Percentiles rank a stretch among this genome's conserved stretches.
Evolutionary conservation across 768 basidiomycete species (phyloP).

Genomic region (Naganishia onofrii): DNA sequence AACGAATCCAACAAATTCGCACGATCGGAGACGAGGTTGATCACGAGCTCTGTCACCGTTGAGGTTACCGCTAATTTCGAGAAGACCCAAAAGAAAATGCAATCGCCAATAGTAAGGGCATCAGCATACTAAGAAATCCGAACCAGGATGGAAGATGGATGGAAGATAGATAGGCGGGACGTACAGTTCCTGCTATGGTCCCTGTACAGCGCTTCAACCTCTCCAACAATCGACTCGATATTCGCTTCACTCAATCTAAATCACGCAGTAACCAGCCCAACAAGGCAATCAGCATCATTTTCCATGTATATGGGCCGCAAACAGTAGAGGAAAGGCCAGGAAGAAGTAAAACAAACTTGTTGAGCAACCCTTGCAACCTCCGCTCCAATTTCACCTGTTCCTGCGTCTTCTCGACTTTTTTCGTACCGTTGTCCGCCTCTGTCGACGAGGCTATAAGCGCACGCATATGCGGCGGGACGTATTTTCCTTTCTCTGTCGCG

Average conservation of each 20-base stretch:
- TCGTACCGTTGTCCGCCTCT: constrained; percentile 46
- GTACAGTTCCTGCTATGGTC: constrained; percentile 73
- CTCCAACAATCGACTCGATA: constrained; percentile 68
- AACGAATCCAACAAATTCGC: constrained; percentile 81
- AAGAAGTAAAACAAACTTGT: constrained; percentile 57
- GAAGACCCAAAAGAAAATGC: no score
- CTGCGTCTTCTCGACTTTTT: constrained; percentile 53
- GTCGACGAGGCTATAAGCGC: constrained; percentile 23
- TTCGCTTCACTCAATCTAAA: constrained; percentile 77
- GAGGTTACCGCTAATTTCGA: constrained; percentile 90
- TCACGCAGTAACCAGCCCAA: neutral
- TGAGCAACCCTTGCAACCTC: constrained; percentile 81
- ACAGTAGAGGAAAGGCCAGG: no score
- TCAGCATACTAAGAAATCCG: no score
- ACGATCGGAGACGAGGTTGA: constrained; percentile 75
- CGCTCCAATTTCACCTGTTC: constrained; percentile 63
- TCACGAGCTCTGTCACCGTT: constrained; percentile 69
- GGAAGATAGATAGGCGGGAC: constrained; percentile 32
- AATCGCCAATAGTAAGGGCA: no score
- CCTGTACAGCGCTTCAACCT: constrained; percentile 73
- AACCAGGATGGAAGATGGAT: no score
- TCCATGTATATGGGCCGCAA: no score
- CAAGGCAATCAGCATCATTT: neutral
- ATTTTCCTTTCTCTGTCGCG: constrained; percentile 51
- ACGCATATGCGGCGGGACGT: constrained; percentile 79